Evolutionary conservation across 495 filamentous ascomycete species (phyloP).

Genomic region (Penicillium herquei): DNA sequence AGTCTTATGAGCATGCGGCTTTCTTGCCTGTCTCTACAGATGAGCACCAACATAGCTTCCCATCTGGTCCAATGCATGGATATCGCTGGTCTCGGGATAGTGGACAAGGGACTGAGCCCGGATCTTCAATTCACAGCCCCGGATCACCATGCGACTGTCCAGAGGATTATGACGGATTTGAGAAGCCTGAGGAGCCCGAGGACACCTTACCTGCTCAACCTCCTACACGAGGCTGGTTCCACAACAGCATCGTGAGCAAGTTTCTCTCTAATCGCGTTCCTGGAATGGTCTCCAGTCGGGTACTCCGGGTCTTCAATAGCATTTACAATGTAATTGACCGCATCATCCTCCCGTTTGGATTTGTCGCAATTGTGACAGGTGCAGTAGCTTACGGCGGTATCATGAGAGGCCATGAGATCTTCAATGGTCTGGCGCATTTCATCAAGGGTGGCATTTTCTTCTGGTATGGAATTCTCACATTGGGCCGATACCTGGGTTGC

Average conservation of each 20-base stretch:
- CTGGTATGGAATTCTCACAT: slow-evolving; percentile 82
- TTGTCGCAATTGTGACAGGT: slow-evolving; percentile 61
- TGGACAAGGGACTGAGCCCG: slow-evolving; percentile 80
- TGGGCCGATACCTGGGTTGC: slow-evolving; percentile 87
- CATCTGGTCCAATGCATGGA: slow-evolving; percentile 36
- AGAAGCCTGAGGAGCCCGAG: slow-evolving; percentile 55
- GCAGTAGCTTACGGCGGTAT: slow-evolving; percentile 68
- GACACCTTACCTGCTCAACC: slow-evolving; percentile 39
- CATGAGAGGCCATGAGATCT: slow-evolving; percentile 60
- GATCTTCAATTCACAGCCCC: slow-evolving; percentile 65
- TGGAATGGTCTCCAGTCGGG: slow-evolving; percentile 59
- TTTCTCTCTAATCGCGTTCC: slow-evolving; percentile 48
- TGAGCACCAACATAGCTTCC: slow-evolving; percentile 57
- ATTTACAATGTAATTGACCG: slow-evolving; percentile 62
- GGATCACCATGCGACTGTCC: slow-evolving; percentile 55
- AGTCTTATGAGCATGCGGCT: slow-evolving; percentile 40
- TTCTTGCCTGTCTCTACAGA: slow-evolving; percentile 71
- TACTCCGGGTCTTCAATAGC: slow-evolving; percentile 55
- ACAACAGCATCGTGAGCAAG: slow-evolving; percentile 43
- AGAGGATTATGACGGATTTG: slow-evolving; percentile 52
- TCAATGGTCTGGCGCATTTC: slow-evolving; percentile 89
- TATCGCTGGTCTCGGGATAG: slow-evolving; percentile 82
- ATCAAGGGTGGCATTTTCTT: slow-evolving; percentile 98
- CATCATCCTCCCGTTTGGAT: slow-evolving; percentile 63
- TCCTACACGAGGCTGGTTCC: slow-evolving; percentile 42